These are phyloP conservation scores for Trichosporon sp. DNA, from an alignment of 1,284 basidiomycete genomes.

Conservation along the genomic window DNA sequence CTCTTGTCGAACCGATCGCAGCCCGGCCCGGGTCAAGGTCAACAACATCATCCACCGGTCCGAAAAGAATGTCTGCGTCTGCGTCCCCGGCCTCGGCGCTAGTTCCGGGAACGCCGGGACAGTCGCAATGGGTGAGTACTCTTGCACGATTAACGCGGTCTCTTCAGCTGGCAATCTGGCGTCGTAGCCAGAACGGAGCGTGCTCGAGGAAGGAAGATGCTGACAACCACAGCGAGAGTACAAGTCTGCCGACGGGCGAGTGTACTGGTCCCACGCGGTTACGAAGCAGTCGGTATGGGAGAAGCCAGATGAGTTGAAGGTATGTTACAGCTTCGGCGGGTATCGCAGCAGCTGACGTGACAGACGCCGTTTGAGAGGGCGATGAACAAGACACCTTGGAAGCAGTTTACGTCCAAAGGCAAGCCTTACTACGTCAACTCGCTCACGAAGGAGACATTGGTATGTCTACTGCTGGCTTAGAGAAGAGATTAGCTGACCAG, in stretches of 20 bases:
- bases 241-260: slow-evolving; percentile 44
- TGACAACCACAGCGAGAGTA: slow-evolving; percentile 36
- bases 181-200: too few relatives aligned
- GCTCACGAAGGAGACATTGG: slow-evolving; percentile 47
- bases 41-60: not conserved
- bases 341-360: slow-evolving; percentile 47
- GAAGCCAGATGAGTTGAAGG: slow-evolving; percentile 48
- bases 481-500: not conserved
- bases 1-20: not conserved
- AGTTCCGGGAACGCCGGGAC: slow-evolving; percentile 4
- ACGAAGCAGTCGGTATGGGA: slow-evolving; percentile 50
- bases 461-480: slow-evolving; percentile 7
- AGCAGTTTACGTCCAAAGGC: slow-evolving; percentile 81
- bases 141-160: too few relatives aligned
- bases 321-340: slow-evolving; percentile 1
- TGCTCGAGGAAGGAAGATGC: too few relatives aligned
- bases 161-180: too few relatives aligned
- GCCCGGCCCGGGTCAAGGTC: not conserved
- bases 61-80: slow-evolving; percentile 20
- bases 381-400: slow-evolving; percentile 81
- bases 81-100: slow-evolving; percentile 11
- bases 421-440: slow-evolving; percentile 87
- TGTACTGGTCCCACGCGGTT: slow-evolving; percentile 47
- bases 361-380: slow-evolving; percentile 84
- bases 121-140: slow-evolving; percentile 24